phyloP scores from a whole-genome alignment of 2,329 filamentous ascomycete genomes.

The Chalaropsis ovoidea region DNA sequence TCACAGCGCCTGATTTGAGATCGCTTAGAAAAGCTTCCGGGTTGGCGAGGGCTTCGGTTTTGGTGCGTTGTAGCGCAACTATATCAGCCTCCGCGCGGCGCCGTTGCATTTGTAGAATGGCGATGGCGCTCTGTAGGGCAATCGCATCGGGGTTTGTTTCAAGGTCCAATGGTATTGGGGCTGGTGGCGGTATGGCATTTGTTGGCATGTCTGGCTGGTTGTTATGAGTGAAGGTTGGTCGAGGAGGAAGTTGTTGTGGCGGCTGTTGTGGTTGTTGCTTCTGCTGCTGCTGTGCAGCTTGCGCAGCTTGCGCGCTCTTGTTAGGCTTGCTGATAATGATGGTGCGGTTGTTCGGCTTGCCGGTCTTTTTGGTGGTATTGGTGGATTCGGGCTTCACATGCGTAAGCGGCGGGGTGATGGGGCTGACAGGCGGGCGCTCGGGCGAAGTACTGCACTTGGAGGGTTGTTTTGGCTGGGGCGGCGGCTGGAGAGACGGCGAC shows the following conservation, averaged over 20 bases:
- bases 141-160: slow-evolving; percentile 72
- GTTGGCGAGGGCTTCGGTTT: slow-evolving; percentile 57
- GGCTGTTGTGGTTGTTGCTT: slow-evolving; percentile 8
- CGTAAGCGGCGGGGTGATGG: slow-evolving; percentile 44
- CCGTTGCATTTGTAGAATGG: slow-evolving; percentile 76
- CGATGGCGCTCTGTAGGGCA: slow-evolving; percentile 73
- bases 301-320: not conserved
- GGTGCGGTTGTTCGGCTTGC: slow-evolving; percentile 22
- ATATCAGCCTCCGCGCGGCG: slow-evolving; percentile 69
- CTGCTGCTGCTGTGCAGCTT: slow-evolving; percentile 16
- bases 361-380: not conserved
- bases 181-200: slow-evolving; percentile 38
- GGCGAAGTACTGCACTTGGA: slow-evolving; percentile 37
- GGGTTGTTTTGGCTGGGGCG: slow-evolving; percentile 14
- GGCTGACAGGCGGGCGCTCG: slow-evolving; percentile 43
- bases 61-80: slow-evolving; percentile 56
- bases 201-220: slow-evolving; percentile 32
- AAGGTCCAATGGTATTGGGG: slow-evolving; percentile 46
- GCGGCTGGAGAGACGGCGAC: slow-evolving; percentile 23
- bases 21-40: slow-evolving; percentile 64
- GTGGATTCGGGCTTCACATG: slow-evolving; percentile 31
- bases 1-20: slow-evolving; percentile 52
- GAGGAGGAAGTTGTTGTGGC: slow-evolving; percentile 30
- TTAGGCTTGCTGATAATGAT: slow-evolving; percentile 19
- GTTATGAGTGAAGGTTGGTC: slow-evolving; percentile 40